Evolutionary conservation across 306 rosid genomes (phyloP).

Genomic region (Neltuma alba): DNA sequence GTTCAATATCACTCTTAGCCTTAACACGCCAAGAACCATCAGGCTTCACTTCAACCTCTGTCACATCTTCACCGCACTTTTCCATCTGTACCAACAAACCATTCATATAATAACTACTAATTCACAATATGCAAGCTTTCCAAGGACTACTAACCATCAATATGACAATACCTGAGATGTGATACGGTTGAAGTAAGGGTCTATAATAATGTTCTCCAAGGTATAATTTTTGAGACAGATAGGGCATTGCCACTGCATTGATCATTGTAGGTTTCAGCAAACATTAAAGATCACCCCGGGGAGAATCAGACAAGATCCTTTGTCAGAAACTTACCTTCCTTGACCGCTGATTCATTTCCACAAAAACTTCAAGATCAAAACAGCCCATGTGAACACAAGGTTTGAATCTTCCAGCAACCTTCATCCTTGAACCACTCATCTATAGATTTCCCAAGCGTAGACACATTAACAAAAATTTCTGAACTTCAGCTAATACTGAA

Average conservation of each 20-base stretch:
- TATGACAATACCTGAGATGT: constrained; percentile 64
- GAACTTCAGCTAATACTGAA: neutral
- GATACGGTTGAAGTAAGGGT: constrained; percentile 92
- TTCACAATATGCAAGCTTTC: constrained; percentile 10
- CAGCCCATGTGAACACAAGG: constrained; percentile 96
- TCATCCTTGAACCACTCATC: constrained; percentile 99
- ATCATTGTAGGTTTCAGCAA: constrained; percentile 42
- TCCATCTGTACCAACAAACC: constrained; percentile 64
- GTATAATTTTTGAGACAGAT: constrained; percentile 89
- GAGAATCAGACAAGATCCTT: constrained; percentile 6
- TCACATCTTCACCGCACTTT: constrained; percentile 84
- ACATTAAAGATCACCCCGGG: constrained; percentile 13
- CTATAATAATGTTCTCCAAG: constrained; percentile 81
- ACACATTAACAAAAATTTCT: constrained; percentile 14
- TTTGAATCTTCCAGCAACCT: constrained; percentile 95
- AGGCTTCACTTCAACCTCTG: constrained; percentile 94
- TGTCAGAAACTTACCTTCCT: constrained; percentile 72
- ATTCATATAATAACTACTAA: constrained; percentile 11
- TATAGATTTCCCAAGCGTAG: constrained; percentile 38
- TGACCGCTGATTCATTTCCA: constrained; percentile 94
- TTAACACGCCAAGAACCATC: constrained; percentile 97
- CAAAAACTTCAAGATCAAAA: constrained; percentile 98
- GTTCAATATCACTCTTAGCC: constrained; percentile 80
- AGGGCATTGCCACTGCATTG: constrained; percentile 99
- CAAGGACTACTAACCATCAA: constrained; percentile 16